Evolutionary conservation across 2,329 filamentous ascomycete genomes (phyloP).

Genomic region (Claviceps sp.): DNA sequence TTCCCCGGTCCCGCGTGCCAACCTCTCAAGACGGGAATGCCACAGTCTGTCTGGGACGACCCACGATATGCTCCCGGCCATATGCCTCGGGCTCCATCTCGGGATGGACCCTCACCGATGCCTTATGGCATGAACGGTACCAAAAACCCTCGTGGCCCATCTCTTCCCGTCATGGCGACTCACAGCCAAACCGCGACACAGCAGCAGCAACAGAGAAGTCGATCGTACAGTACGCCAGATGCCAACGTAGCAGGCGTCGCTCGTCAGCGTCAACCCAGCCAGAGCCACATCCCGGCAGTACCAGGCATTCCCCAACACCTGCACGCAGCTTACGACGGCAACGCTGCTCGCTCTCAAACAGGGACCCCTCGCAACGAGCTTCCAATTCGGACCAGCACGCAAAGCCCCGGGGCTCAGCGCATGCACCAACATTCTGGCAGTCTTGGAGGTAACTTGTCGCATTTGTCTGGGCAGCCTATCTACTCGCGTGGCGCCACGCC

Average conservation of each 20-base stretch:
- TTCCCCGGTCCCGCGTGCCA: conserved; percentile 45
- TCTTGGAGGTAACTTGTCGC: conserved; percentile 38
- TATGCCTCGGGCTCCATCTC: conserved; percentile 66
- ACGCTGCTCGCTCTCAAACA: conserved; percentile 65
- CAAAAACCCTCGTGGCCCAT: conserved; percentile 61
- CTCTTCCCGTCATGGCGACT: conserved; percentile 57
- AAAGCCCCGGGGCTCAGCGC: conserved; percentile 55
- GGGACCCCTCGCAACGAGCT: conserved; percentile 62
- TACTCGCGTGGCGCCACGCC: conserved; percentile 35
- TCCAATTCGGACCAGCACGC: conserved; percentile 54
- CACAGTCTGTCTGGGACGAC: conserved; percentile 58
- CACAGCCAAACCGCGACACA: conserved; percentile 41
- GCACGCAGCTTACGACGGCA: conserved; percentile 45
- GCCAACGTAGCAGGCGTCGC: conserved; percentile 59
- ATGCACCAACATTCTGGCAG: conserved; percentile 34
- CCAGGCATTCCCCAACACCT: conserved; percentile 64
- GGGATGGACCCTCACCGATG: conserved; percentile 57
- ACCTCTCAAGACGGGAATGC: conserved; percentile 55
- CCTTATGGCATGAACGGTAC: conserved; percentile 49
- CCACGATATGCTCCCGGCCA: conserved; percentile 83
- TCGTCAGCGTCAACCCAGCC: conserved; percentile 41
- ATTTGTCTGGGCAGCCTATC: conserved; percentile 42
- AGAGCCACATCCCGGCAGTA: conserved; percentile 50
- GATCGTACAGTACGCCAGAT: conserved; percentile 91
- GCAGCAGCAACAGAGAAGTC: conserved; percentile 53